Conservation (phyloP, 148 eudicot genomes). For the Dysphania ambrosioides region DNA sequence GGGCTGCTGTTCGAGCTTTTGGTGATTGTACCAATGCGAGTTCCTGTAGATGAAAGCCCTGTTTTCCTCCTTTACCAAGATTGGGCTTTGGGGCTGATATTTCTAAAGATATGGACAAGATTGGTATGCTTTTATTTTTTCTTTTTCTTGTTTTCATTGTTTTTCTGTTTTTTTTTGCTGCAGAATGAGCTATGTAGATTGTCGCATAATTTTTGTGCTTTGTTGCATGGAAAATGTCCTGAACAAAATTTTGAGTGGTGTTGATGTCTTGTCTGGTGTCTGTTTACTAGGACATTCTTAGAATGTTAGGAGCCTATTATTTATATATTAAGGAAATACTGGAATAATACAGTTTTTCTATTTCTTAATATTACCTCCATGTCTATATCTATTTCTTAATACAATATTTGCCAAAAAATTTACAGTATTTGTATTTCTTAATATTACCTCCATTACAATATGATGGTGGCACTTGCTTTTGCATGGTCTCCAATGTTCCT, state of each 20-base stretch:
- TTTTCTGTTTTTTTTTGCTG: background rate
- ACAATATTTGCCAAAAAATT: too few relatives aligned
- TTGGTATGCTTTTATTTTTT: conserved; percentile 50
- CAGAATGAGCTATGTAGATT: background rate
- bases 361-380: too few relatives aligned
- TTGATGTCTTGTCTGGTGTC: background rate
- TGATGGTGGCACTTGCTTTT: too few relatives aligned
- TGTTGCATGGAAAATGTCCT: background rate
- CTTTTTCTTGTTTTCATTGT: background rate
- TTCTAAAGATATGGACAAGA: conserved; percentile 94
- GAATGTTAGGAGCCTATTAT: too few relatives aligned
- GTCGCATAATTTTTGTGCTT: background rate
- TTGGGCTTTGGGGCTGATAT: conserved; percentile 93
- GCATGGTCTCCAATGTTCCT: too few relatives aligned
- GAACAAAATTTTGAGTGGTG: background rate
- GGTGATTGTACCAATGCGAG: conserved; percentile 97
- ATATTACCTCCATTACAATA: too few relatives aligned
- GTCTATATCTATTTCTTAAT: too few relatives aligned
- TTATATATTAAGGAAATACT: background rate
- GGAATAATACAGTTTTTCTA: too few relatives aligned
- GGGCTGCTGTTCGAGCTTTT: conserved; percentile 97
- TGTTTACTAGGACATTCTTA: background rate
- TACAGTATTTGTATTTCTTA: too few relatives aligned
- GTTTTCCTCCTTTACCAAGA: conserved; percentile 96
- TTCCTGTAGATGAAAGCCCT: conserved; percentile 95